phyloP scores from a whole-genome alignment of 2,329 filamentous ascomycete species.

The Thelonectria discophora region DNA sequence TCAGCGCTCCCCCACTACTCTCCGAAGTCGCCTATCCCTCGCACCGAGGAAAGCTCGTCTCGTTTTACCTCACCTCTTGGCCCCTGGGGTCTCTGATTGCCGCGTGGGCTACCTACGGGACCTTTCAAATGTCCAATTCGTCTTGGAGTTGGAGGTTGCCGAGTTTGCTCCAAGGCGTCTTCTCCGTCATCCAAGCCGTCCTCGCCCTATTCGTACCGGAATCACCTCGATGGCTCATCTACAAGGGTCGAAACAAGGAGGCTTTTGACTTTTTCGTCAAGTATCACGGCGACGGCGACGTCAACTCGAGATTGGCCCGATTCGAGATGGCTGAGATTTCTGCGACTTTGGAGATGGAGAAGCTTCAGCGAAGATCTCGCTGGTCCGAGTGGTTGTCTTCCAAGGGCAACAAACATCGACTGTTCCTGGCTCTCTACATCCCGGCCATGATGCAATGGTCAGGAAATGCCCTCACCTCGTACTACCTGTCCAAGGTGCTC shows the following conservation, averaged over 20 bases:
- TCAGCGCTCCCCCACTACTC: slow-evolving; percentile 47
- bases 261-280: slow-evolving; percentile 33
- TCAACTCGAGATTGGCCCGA: slow-evolving; percentile 19
- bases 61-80: slow-evolving; percentile 41
- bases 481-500: slow-evolving; percentile 53
- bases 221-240: slow-evolving; percentile 39
- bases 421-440: slow-evolving; percentile 44
- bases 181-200: slow-evolving; percentile 31
- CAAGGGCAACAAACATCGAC: slow-evolving; percentile 44
- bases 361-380: slow-evolving; percentile 36
- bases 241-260: slow-evolving; percentile 39
- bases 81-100: slow-evolving; percentile 33
- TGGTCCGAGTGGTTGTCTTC: slow-evolving; percentile 35
- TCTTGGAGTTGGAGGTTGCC: slow-evolving; percentile 61
- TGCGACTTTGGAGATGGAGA: slow-evolving; percentile 37
- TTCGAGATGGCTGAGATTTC: slow-evolving; percentile 39
- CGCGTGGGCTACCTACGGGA: slow-evolving; percentile 51
- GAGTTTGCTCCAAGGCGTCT: slow-evolving; percentile 55
- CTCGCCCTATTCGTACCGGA: slow-evolving; percentile 33
- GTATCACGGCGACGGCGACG: slow-evolving; percentile 36
- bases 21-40: slow-evolving; percentile 49
- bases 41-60: slow-evolving; percentile 45
- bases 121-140: slow-evolving; percentile 46
- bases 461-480: slow-evolving; percentile 46
- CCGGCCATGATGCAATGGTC: slow-evolving; percentile 45